Evolutionary conservation across 345 rosid genomes (phyloP), one percentile per base, ranked within the genome.

Genomic region (Xanthoceras sorbifolium): DNA sequence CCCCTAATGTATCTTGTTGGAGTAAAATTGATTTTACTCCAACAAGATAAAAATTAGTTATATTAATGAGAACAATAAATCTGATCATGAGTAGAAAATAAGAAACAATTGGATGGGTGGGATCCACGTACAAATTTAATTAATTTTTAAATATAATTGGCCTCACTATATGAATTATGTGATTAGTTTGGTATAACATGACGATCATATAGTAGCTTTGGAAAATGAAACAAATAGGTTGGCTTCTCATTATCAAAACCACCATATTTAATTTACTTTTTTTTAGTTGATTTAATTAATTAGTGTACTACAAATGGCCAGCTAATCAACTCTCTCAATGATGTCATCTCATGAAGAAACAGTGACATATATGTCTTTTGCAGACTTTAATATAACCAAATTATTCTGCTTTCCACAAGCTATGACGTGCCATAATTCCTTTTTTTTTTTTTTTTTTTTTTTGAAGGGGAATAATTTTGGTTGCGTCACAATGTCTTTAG

Each of bases 171-270:
- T 17, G 14, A 20, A 9, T 62, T 1, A 22, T 46, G 23, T 20
- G 8, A 62, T 61, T 61, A 29, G 61, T 73, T 54, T 73, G 76
- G 69, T 29, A 44, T 18, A 2, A 29, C 61, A 63, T 73, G 26
- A 64, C 69, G 62, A 63, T 63, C 61, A 63, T 29, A 29, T 2
- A 54, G n/a, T n/a, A n/a, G 9, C 42, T 29, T 18, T 28, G 1
- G 9, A 34, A 71, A 50, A 31, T 28, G 6, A 22, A 60, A 22
- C 18, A 32, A 72, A 72, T 40, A 20, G 28, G 77, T 73, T 74
- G 77, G 61, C 69, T 44, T 74, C 54, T 63, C 77, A 31, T 44
- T 74, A 11, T 74, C 77, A 74, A 22, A 46, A 63, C 69, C 11
- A 44, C 69, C 44, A 34, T 15, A 17, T 6, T 29, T 23, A 62